Conservation (phyloP, 1,284 basidiomycete species). For the Schizophyllum commune region DNA sequence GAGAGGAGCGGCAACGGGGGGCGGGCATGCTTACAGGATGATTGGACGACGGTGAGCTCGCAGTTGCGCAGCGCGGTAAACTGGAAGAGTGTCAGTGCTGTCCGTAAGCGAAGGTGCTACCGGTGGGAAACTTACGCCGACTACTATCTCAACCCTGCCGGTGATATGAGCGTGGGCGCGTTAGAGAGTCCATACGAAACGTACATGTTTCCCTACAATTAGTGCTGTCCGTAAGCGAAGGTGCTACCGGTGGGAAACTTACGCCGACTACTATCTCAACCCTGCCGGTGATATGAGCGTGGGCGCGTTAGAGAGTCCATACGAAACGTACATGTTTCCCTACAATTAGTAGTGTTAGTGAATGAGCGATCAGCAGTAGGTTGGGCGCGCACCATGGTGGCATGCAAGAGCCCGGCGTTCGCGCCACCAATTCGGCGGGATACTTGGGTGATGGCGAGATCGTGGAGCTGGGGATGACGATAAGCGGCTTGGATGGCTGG, state of each 20-base stretch:
- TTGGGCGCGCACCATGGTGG: constrained; percentile 56
- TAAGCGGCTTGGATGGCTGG: not conserved
- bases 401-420: constrained; percentile 73
- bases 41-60: constrained; percentile 80
- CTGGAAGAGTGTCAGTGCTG: constrained; percentile 24
- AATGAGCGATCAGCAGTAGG: constrained; percentile 3
- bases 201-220: constrained; percentile 60
- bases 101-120: too few relatives aligned
- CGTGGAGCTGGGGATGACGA: constrained; percentile 51
- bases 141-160: constrained; percentile 59
- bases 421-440: constrained; percentile 71
- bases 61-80: constrained; percentile 78
- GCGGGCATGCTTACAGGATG: constrained; percentile 44
- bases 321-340: constrained; percentile 56
- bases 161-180: constrained; percentile 6
- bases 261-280: constrained; percentile 71
- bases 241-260: constrained; percentile 18
- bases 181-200: constrained; percentile 18
- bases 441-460: constrained; percentile 71
- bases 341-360: constrained; percentile 18
- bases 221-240: not conserved
- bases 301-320: constrained; percentile 2
- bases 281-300: constrained; percentile 26
- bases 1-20: not conserved
- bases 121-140: constrained; percentile 43